Evolutionary conservation across 805 yeast species (phyloP), one percentile per base, ranked within the genome.

Genomic region (Kuraishia floccosa): DNA sequence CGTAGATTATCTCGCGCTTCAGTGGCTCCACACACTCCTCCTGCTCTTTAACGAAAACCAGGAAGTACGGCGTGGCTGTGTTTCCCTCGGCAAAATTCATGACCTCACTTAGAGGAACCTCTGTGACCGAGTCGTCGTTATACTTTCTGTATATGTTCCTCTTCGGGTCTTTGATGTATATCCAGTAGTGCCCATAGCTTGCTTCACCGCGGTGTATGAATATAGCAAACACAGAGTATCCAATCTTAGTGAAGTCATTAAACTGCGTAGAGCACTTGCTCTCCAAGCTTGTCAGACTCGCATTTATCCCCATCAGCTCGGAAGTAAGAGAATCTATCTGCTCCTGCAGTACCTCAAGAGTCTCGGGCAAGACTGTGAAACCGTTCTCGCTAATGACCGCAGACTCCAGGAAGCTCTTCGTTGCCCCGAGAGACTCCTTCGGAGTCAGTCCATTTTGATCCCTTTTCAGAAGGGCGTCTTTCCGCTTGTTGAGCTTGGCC

Each of bases 141-240:
- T 91, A 91, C 58, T 85, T 87, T 38, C 96, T 64, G 71, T 75
- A 91, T 14, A 81, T 57, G 18, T 70, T 66, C 13, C 65, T 63
- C 38, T 66, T 66, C 3, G 75, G 71, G 52, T 91, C 97, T 36
- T 71, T 73, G 38, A 91, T 87, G 49, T 89, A 91, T 12, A 89
- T 72, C 96, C 97, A 91, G 53, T 91, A 91, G 54, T 91, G 98
- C 2, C 98, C 98, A 47, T 83, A 89, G 31, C 85, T 76, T 1
- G 96, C 97, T 45, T 86, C 93, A 5, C 98, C 98, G 30, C 96
- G 63, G 52, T 91, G 98, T 29, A 91, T 85, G 48, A 91, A 91
- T 5, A 89, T 76, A 0, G 97, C 94, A 58, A 87, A 89, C 9
- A 91, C 64, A 1, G 82, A 66, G 53, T 89, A 91, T 0, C 87